A percentile compares a stretch with the other conserved stretches of the same genome.
These are phyloP conservation scores for Tetrapisispora namnaoensis DNA, from an alignment of 805 yeast genomes.

Conservation along the genomic window DNA sequence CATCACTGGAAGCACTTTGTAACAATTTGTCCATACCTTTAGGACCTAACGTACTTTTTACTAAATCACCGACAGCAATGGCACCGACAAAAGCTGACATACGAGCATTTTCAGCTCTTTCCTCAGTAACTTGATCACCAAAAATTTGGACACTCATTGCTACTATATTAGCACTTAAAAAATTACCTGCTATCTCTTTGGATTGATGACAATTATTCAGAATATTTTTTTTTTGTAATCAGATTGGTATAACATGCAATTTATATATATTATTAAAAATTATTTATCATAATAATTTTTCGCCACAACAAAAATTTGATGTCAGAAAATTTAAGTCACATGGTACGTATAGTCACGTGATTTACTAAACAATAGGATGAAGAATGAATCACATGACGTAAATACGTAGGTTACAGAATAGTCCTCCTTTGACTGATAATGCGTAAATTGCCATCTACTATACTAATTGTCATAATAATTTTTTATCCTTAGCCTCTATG, in stretches of 20 bases:
- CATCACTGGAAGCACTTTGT: slow-evolving; percentile 75
- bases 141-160: slow-evolving; percentile 69
- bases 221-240: too few species aligned
- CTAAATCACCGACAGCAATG: slow-evolving; percentile 96
- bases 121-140: slow-evolving; percentile 96
- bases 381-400: too few species aligned
- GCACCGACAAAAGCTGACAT: slow-evolving; percentile 97
- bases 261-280: neutral
- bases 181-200: neutral
- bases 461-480: too few species aligned
- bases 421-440: too few species aligned
- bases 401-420: too few species aligned
- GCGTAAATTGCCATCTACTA: too few species aligned
- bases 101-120: slow-evolving; percentile 96
- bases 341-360: neutral
- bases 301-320: neutral
- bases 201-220: too few species aligned
- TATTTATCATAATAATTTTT: neutral
- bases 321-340: neutral
- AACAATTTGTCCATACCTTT: slow-evolving; percentile 97
- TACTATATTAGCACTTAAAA: neutral
- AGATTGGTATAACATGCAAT: neutral
- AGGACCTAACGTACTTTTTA: slow-evolving; percentile 90
- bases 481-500: too few species aligned
- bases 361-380: too few species aligned